A percentile compares a stretch with the other conserved stretches of the same genome.
These are phyloP conservation scores for Linderniella brevidens DNA, from an alignment of 257 asterid genomes.

Conservation along the genomic window DNA sequence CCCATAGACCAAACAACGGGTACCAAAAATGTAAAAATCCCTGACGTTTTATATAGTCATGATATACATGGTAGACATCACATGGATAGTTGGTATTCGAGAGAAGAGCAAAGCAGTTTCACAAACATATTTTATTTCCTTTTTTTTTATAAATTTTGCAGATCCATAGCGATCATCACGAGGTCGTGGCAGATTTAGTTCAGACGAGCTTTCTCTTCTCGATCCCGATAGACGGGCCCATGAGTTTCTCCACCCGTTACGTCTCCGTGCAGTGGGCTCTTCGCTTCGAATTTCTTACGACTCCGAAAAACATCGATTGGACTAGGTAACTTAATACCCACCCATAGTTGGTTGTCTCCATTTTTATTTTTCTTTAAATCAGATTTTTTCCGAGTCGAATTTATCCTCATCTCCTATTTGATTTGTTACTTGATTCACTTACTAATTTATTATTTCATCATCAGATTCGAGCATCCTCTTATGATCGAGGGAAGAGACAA, in stretches of 20 bases:
- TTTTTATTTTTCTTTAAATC: background rate
- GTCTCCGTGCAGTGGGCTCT: conserved; percentile 91
- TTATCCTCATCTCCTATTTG: background rate
- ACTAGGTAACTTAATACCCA: conserved; percentile 57
- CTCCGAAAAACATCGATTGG: conserved; percentile 74
- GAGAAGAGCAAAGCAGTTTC: too few species aligned
- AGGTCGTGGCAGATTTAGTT: conserved; percentile 87
- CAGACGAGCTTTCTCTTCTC: conserved; percentile 95
- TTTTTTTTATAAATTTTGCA: conserved; percentile 16
- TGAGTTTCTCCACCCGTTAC: conserved; percentile 71
- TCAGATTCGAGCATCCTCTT: conserved; percentile 94
- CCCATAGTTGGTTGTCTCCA: conserved; percentile 8
- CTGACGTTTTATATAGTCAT: too few species aligned
- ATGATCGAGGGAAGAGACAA: conserved; percentile 90
- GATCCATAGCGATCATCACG: conserved; percentile 90
- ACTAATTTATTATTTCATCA: conserved; percentile 5
- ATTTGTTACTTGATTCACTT: background rate
- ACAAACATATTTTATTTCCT: background rate
- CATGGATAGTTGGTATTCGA: too few species aligned
- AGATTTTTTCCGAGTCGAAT: background rate
- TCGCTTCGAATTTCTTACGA: conserved; percentile 84
- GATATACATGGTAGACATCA: too few species aligned
- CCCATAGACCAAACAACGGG: too few species aligned
- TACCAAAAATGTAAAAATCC: too few species aligned
- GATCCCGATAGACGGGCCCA: conserved; percentile 93